These are phyloP conservation scores for Chaetomiaceae sp. DNA, from an alignment of 2,329 filamentous ascomycete species.

Conservation along the genomic window DNA sequence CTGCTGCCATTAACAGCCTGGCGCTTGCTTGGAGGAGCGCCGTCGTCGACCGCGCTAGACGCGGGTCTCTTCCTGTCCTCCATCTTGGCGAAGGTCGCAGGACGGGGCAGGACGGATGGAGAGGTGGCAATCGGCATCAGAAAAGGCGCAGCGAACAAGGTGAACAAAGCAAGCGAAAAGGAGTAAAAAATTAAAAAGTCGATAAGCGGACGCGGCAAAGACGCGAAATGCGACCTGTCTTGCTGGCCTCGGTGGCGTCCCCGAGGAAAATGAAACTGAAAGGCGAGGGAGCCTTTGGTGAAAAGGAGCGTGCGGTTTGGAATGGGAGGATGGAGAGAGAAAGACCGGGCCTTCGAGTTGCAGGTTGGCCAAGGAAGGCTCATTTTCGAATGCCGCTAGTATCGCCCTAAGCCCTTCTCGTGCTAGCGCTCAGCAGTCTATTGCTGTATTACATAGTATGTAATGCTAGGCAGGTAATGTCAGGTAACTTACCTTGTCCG, in stretches of 20 bases:
- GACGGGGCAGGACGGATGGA: slow-evolving; percentile 64
- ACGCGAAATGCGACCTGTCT: slow-evolving; percentile 8
- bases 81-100: slow-evolving; percentile 89
- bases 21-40: slow-evolving; percentile 85
- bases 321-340: slow-evolving; percentile 16
- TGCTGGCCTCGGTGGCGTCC: slow-evolving; percentile 7
- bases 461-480: no score
- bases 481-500: no score
- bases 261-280: slow-evolving; percentile 10
- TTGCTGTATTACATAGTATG: not conserved
- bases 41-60: slow-evolving; percentile 71
- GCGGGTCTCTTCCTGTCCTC: slow-evolving; percentile 98
- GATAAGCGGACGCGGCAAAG: not conserved
- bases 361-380: slow-evolving; percentile 21
- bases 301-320: slow-evolving; percentile 25
- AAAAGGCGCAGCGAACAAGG: slow-evolving; percentile 42
- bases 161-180: slow-evolving; percentile 17
- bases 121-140: slow-evolving; percentile 86
- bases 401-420: slow-evolving; percentile 1
- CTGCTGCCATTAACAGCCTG: slow-evolving; percentile 78
- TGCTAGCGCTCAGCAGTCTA: slow-evolving; percentile 1
- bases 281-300: slow-evolving; percentile 9
- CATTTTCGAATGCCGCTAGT: slow-evolving; percentile 16
- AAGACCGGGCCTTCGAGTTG: slow-evolving; percentile 18
- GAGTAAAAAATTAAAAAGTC: slow-evolving; percentile 12